Conservation (phyloP, 164 flowering plant genomes). For the Magnolia sinica region DNA sequence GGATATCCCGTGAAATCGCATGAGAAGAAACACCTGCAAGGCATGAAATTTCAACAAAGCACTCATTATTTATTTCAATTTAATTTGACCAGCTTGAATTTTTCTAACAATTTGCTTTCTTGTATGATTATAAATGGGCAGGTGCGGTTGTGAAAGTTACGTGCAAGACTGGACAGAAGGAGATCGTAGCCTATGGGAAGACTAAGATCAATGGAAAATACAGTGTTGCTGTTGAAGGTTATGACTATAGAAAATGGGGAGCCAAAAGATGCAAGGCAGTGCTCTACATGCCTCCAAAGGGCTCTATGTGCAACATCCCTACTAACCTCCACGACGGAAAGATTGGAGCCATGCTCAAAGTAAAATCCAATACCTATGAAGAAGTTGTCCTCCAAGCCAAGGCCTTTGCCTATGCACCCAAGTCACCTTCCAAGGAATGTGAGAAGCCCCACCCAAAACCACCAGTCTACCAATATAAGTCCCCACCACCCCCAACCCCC, state of each 20-base stretch:
- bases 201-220: slow-evolving; percentile 70
- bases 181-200: slow-evolving; percentile 52
- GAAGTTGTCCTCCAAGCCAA: slow-evolving; percentile 58
- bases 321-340: slow-evolving; percentile 46
- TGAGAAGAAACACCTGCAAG: slow-evolving; percentile 66
- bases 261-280: slow-evolving; percentile 57
- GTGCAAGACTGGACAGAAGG: slow-evolving; percentile 51
- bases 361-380: slow-evolving; percentile 51
- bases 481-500: slow-evolving; percentile 33
- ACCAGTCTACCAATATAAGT: slow-evolving; percentile 22
- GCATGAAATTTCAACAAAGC: slow-evolving; percentile 21
- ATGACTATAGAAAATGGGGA: slow-evolving; percentile 45
- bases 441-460: slow-evolving; percentile 33
- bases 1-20: slow-evolving; percentile 50
- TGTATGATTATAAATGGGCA: slow-evolving; percentile 17
- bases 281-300: slow-evolving; percentile 60
- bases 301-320: slow-evolving; percentile 58
- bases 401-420: slow-evolving; percentile 68
- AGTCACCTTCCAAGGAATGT: slow-evolving; percentile 59
- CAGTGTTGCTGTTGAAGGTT: slow-evolving; percentile 48
- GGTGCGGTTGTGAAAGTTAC: slow-evolving; percentile 71
- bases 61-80: neutral
- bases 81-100: neutral
- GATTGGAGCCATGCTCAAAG: slow-evolving; percentile 43
- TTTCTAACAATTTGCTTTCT: neutral